Evolutionary conservation across 176 grass and related monocot species (phyloP).

Genomic region (Dactylis glomerata): DNA sequence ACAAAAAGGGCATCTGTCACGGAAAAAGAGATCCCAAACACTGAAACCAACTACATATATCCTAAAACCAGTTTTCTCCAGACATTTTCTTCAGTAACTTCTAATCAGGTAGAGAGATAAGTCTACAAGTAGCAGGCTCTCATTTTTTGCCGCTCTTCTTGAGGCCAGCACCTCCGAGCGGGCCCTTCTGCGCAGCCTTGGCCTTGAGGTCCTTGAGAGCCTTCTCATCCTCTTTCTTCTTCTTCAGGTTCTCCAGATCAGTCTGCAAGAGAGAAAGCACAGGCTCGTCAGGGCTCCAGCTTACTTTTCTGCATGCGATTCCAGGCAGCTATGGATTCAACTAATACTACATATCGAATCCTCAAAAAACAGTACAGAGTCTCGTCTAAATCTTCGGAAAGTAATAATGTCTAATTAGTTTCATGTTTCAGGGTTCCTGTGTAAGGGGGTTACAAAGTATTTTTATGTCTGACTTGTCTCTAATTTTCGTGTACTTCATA

Average conservation of each 20-base stretch:
- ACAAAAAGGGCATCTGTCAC: neutral
- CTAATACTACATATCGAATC: neutral
- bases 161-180: slow-evolving; percentile 50
- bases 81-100: neutral
- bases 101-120: neutral
- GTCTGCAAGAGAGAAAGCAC: neutral
- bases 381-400: neutral
- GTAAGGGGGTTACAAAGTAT: neutral
- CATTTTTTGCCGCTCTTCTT: slow-evolving; percentile 60
- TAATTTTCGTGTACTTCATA: neutral
- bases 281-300: neutral
- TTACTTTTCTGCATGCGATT: neutral
- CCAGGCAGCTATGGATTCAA: neutral
- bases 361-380: neutral
- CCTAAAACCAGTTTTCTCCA: neutral
- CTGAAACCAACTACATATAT: neutral
- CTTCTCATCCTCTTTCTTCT: slow-evolving; percentile 58
- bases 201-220: slow-evolving; percentile 53
- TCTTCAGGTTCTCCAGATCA: slow-evolving; percentile 43
- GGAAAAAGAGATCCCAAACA: neutral
- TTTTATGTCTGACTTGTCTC: neutral
- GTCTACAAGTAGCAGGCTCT: neutral
- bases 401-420: neutral
- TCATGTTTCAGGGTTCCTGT: neutral
- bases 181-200: slow-evolving; percentile 53